Conservation (phyloP, 495 filamentous ascomycete genomes). For the Sphaerosporella brunnea region DNA sequence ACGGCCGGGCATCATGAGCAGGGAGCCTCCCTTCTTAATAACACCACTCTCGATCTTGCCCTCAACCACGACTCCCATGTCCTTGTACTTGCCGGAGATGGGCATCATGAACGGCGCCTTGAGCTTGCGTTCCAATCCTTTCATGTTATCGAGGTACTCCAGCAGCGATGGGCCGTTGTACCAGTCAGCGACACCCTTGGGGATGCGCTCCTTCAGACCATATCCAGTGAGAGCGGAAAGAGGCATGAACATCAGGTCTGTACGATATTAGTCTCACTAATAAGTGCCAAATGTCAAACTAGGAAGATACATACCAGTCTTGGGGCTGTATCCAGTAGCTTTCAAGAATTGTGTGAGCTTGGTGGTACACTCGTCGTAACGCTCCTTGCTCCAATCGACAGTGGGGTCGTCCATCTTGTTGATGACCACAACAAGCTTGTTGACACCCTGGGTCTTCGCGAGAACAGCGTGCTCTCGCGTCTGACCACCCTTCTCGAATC, state of each 20-base stretch:
- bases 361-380: conserved; percentile 78
- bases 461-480: conserved; percentile 94
- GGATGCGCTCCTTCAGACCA: conserved; percentile 75
- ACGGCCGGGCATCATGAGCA: conserved; percentile 89
- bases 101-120: conserved; percentile 99
- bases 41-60: conserved; percentile 91
- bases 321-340: conserved; percentile 77
- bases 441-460: conserved; percentile 94
- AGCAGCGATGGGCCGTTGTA: conserved; percentile 85
- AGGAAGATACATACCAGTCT: conserved; percentile 32
- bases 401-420: conserved; percentile 99
- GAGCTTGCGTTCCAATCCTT: conserved; percentile 80
- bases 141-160: conserved; percentile 82
- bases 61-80: conserved; percentile 95
- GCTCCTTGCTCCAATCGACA: conserved; percentile 82
- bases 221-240: conserved; percentile 73
- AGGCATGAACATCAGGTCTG: conserved; percentile 84
- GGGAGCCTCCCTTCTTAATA: conserved; percentile 63
- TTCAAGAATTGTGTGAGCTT: conserved; percentile 81
- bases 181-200: conserved; percentile 60
- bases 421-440: conserved; percentile 80
- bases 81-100: conserved; percentile 80
- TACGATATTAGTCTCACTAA: too few relatives aligned
- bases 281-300: too few relatives aligned
- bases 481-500: conserved; percentile 97